Evolutionary conservation across 805 yeast species (phyloP), one percentile per base, ranked within the genome.

Genomic region (Zygosaccharomyces siamensis): DNA sequence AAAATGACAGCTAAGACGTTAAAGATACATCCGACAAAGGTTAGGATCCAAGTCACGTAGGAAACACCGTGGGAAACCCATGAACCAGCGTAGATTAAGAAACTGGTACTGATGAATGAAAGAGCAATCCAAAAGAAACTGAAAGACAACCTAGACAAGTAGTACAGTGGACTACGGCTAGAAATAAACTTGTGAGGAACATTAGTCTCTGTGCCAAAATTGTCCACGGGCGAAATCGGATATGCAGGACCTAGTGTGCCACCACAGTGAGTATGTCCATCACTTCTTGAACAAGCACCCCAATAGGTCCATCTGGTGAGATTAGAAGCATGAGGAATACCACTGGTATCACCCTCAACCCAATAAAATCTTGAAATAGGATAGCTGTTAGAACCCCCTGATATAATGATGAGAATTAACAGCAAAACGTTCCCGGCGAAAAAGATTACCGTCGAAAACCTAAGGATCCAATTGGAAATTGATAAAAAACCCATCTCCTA

Each of bases 231-330:
- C 7, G 90, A 84, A 48, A 86, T 67, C 46, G 93, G 89, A 59
- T 73, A 77, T 43, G 84, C 92, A 26, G 93, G 89, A 11, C 81
- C 79, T 39, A 75, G 64, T 26, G 58, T 36, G 6, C 48, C 47
- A 23, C 54, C 52, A 31, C 64, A 59, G 36, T 45, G 33, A 3
- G 56, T 55, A n/a, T 23, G 24, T 54, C 56, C 60, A 27, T 59
- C 55, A 7, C 30, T 30, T 42, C 43, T 44, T 46, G 47, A 52
- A 66, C 88, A 82, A 40, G 84, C 75, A 57, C 92, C 90, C 92
- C 92, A 86, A 72, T 80, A 84, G 2, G 90, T 84, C 90, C 90
- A 86, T 59, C 86, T 80, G n/a, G 88, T 71, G 43, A 72, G 59
- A 32, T 64, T 65, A 20, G 72, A 65, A 6, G 85, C 84, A 39